A percentile compares a stretch with the other conserved stretches of the same genome.
phyloP scores from a whole-genome alignment of 164 flowering plant genomes.

The Malania oleifera region DNA sequence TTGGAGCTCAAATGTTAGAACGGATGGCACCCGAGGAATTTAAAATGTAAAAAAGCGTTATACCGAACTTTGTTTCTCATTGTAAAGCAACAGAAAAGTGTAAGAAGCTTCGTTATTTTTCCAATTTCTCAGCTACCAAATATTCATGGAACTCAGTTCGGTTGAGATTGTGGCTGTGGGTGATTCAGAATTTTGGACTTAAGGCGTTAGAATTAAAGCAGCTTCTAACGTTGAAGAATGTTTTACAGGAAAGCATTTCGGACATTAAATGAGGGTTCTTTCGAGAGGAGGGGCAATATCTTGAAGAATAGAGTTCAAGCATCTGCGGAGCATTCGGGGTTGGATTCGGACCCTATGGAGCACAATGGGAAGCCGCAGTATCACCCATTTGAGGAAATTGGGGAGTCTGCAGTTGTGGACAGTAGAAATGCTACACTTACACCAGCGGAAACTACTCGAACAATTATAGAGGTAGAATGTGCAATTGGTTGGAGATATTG shows the following conservation, averaged over 20 bases:
- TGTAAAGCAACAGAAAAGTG: not conserved
- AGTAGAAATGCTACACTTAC: conserved; percentile 50
- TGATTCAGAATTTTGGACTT: not conserved
- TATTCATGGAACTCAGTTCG: not conserved
- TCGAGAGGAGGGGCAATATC: conserved; percentile 17
- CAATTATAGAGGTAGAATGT: conserved; percentile 66
- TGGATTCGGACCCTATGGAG: conserved; percentile 45
- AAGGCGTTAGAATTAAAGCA: not conserved
- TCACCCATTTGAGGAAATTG: conserved; percentile 80
- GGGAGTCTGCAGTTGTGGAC: conserved; percentile 20
- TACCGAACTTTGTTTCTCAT: no score
- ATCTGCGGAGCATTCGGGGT: conserved; percentile 32
- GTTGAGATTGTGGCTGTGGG: no score
- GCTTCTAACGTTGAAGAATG: not conserved
- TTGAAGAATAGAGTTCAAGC: conserved; percentile 36
- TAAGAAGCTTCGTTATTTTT: not conserved
- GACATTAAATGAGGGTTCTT: conserved; percentile 18
- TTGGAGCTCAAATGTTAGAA: no score
- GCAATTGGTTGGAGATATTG: not conserved
- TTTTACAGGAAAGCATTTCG: conserved; percentile 35
- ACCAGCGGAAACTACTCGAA: conserved; percentile 57
- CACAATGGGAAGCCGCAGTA: conserved; percentile 41
- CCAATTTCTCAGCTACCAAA: not conserved
- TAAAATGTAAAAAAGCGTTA: no score
- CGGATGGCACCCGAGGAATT: no score